Base-by-base conservation (phyloP, 2,329 filamentous ascomycete genomes). In the Xylaria sp. region DNA sequence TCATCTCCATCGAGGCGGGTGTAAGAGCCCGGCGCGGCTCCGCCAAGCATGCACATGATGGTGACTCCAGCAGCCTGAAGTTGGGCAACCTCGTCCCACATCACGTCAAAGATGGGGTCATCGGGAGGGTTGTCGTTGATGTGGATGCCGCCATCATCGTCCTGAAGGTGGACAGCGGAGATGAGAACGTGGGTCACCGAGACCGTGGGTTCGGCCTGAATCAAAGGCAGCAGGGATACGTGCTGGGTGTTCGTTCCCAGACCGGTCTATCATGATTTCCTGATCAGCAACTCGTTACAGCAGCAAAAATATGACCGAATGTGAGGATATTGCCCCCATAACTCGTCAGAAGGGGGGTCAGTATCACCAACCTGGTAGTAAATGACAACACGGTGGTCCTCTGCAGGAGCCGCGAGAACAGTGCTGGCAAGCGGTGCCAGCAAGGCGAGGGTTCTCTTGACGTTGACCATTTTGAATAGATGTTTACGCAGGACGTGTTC, bases 101-200 rank as follows among this genome's bases (percentile, higher is more conserved):
- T 79, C 1, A 84, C 84, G 37, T 83, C 77, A 74, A 88, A 93
- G 65, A 84, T 82, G 3, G 83, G 73, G 66, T 90, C 76, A n/a
- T 82, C 76, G 0, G 90, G 90, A 0, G 80, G 79, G 70, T 91
- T 83, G 74, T 97, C 87, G 73, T 97, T 97, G 64, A 96, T 82
- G 0, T 87, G 90, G 67, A 93, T 82, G 60, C 84, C 79, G 7
- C 79, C 79, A 0, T 89, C 85, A 18, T 76, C 75, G 4, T 82
- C 79, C 72, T 94, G 92, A 67, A 97, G 77, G 74, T 97, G 92
- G 61, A 97, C 85, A 10, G 92, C 92, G 4, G 90, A 91, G 53
- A 97, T 76, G 67, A 96, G 92, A 61, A 96, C 80, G 75, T 97
- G 92, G 0, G 92, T 96, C 30, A 83, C 71, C 44, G 78, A 72